Percentiles rank a stretch among this genome's conserved stretches.
Conservation (phyloP, 805 yeast species). For the Candida saitoana region DNA sequence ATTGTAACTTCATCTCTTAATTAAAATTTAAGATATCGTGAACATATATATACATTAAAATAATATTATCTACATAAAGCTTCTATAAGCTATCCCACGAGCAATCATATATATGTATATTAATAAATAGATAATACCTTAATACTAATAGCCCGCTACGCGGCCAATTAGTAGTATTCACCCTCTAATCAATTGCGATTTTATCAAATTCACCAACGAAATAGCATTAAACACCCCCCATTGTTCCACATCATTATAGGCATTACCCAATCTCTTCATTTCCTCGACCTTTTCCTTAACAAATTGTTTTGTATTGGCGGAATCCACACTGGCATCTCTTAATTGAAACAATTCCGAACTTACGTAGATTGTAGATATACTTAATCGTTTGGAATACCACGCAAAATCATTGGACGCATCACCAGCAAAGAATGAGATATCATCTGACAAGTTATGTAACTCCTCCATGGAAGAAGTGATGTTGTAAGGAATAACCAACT, state of each 20-base stretch:
- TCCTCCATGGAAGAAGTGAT: constrained; percentile 56
- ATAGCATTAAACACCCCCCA: constrained; percentile 70
- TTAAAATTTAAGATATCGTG: too few species aligned
- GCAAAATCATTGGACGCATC: constrained; percentile 77
- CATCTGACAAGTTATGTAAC: constrained; percentile 75
- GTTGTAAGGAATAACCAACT: constrained; percentile 63
- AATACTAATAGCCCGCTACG: too few species aligned
- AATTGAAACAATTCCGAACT: constrained; percentile 77
- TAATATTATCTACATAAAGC: too few species aligned
- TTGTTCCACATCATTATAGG: constrained; percentile 65
- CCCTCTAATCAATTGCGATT: constrained; percentile 66
- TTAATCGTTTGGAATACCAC: constrained; percentile 87
- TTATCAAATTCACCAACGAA: constrained; percentile 61
- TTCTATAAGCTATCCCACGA: too few species aligned
- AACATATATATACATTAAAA: too few species aligned
- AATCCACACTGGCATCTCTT: constrained; percentile 60
- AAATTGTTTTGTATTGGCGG: constrained; percentile 56
- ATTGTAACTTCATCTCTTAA: too few species aligned
- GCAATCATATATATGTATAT: too few species aligned
- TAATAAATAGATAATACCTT: too few species aligned
- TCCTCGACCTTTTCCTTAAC: constrained; percentile 56
- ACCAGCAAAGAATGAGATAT: constrained; percentile 73
- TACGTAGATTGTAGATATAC: constrained; percentile 66
- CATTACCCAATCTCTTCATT: constrained; percentile 52
- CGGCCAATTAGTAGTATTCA: too few species aligned